Evolutionary conservation across 2,329 filamentous ascomycete genomes (phyloP), one percentile per base, ranked within the genome.

Genomic region (Botrytis fabae): DNA sequence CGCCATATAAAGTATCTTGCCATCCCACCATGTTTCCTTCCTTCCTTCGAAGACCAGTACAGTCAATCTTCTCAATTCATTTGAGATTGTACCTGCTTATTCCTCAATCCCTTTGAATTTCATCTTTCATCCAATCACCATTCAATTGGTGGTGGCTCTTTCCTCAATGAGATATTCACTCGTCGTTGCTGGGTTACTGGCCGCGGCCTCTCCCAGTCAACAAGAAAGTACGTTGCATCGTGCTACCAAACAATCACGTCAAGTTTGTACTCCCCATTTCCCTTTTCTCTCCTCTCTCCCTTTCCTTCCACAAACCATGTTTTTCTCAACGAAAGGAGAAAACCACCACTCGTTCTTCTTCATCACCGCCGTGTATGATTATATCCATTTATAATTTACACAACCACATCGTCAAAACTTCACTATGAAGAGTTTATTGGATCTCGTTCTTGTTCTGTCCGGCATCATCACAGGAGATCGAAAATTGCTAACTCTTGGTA

Each of bases 351-450:
- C 62, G n/a, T 54, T 54, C 38, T 48, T 22, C n/a, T 12, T 28
- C 20, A 2, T 35, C 5, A 40, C 9, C 22, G 16, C 46, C 28
- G 14, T 57, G 32, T 35, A 57, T 68, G 16, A 42, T 68, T 68
- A 68, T 35, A 16, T 5, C 57, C 48, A 57, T 68, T 57, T 4
- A 42, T 68, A 54, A 32, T 28, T 32, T 10, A 32, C 35, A 42
- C 35, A 42, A 16, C 0, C 8, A 10, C 35, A 68, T 8, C 25
- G 2, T 42, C 35, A 57, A 18, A 28, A 1, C 51, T 18, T 12
- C 18, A 57, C 35, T 16, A 70, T 70, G 69, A 70, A 70, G 60
- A 70, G 44, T 51, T 28, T 70, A 25, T 59, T 70, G 22, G 69
- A 70, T 51, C 69, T 70, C 51, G 59, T 70, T 51, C 35, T 63